Percentiles rank a stretch among this genome's conserved stretches.
phyloP scores from a whole-genome alignment of 2,329 filamentous ascomycete species.

The Thelonectria blattea region DNA sequence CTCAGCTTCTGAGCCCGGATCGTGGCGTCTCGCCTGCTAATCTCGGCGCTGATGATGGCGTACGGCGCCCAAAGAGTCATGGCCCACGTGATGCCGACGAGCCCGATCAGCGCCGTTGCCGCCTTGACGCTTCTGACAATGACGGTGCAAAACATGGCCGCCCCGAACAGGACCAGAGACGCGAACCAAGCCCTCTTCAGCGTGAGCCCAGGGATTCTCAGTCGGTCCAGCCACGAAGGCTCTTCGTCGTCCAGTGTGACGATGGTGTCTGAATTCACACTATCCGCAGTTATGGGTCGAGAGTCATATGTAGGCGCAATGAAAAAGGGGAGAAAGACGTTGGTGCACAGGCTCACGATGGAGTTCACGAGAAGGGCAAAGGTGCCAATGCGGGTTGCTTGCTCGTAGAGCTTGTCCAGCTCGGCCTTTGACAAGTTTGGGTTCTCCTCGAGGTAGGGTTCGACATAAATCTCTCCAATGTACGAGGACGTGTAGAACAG shows the following conservation, averaged over 20 bases:
- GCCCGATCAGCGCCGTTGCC: conserved; percentile 78
- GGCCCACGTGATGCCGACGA: conserved; percentile 91
- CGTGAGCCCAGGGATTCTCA: conserved; percentile 83
- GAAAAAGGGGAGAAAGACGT: conserved; percentile 84
- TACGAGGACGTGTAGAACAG: conserved; percentile 96
- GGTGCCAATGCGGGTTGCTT: conserved; percentile 84
- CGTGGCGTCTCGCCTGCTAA: conserved; percentile 77
- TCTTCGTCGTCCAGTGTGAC: conserved; percentile 42
- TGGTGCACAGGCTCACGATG: conserved; percentile 80
- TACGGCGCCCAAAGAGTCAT: conserved; percentile 94
- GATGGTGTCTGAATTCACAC: conserved; percentile 40
- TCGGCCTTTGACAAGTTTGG: conserved; percentile 78
- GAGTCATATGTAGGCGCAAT: conserved; percentile 79
- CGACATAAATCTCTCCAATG: conserved; percentile 89
- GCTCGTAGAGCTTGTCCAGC: conserved; percentile 80
- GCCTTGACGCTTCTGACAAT: conserved; percentile 73
- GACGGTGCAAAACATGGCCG: conserved; percentile 83
- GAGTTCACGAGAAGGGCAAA: conserved; percentile 90
- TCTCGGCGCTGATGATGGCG: conserved; percentile 92
- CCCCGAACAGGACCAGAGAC: conserved; percentile 82
- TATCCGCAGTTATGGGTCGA: conserved; percentile 42
- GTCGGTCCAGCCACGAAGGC: conserved; percentile 58
- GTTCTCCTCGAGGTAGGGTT: conserved; percentile 78
- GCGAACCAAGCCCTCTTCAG: conserved; percentile 87
- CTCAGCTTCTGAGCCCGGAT: conserved; percentile 48